Percentiles rank a stretch among this genome's conserved stretches.
phyloP scores from a whole-genome alignment of 306 rosid species.

The Cucumis cinereus region DNA sequence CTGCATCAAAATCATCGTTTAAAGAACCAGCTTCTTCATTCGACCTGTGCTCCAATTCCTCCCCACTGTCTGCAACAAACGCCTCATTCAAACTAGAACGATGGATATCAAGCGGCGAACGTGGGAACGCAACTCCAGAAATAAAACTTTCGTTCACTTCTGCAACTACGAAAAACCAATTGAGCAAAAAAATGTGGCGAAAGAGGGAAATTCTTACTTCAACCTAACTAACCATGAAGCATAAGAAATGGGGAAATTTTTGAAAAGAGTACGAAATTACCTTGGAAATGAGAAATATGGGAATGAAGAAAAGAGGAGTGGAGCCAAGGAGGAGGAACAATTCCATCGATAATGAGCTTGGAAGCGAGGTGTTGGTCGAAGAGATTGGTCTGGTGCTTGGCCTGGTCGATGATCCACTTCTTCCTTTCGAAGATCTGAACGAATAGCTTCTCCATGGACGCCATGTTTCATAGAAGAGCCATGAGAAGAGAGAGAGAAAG shows the following conservation, averaged over 20 bases:
- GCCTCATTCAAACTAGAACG: slow-evolving; percentile 23
- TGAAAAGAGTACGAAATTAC: slow-evolving; percentile 16
- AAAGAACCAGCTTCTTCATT: slow-evolving; percentile 14
- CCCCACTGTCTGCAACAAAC: slow-evolving; percentile 19
- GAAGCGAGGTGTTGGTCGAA: slow-evolving; percentile 65
- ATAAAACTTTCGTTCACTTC: slow-evolving; percentile 31
- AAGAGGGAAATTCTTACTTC: not conserved
- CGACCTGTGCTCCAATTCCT: slow-evolving; percentile 21
- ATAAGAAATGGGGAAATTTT: not conserved
- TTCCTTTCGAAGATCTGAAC: slow-evolving; percentile 67
- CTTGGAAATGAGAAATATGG: slow-evolving; percentile 25
- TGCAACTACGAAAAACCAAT: slow-evolving; percentile 16
- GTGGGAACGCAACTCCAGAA: slow-evolving; percentile 30
- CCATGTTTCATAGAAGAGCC: slow-evolving; percentile 20
- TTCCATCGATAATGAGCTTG: slow-evolving; percentile 69
- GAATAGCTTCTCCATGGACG: slow-evolving; percentile 58
- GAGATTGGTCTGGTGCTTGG: slow-evolving; percentile 45
- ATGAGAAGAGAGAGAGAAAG: not conserved
- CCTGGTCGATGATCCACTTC: slow-evolving; percentile 55
- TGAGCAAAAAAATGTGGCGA: not conserved
- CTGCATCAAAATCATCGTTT: slow-evolving; percentile 12
- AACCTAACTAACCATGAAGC: not conserved
- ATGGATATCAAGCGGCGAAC: slow-evolving; percentile 22
- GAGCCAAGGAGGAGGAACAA: slow-evolving; percentile 74
- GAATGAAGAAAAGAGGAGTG: slow-evolving; percentile 21